Conservation (phyloP, 805 yeast species). For the Suhomyces canberraensis region DNA sequence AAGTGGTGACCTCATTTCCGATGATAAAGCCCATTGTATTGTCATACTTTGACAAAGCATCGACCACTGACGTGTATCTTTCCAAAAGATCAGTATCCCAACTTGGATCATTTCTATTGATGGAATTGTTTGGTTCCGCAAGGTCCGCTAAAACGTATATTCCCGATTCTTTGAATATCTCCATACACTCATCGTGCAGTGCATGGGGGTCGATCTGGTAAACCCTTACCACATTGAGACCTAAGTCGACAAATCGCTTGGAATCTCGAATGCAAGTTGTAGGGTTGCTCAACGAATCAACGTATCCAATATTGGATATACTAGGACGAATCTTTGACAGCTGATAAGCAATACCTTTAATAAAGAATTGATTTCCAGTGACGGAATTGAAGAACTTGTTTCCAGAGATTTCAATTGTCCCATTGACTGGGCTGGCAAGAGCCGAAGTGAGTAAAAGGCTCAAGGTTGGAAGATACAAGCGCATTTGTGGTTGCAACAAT, state of each 20-base stretch:
- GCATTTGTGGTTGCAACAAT: no score
- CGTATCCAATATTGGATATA: constrained; percentile 22
- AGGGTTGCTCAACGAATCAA: constrained; percentile 78
- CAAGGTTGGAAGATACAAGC: no score
- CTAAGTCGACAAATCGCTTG: constrained; percentile 65
- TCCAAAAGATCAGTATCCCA: constrained; percentile 33
- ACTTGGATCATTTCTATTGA: constrained; percentile 28
- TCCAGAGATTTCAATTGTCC: no score
- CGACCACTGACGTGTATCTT: constrained; percentile 33
- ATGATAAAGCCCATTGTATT: constrained; percentile 40
- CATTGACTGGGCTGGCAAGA: no score
- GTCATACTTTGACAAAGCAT: constrained; percentile 26
- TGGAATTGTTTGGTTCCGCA: constrained; percentile 34
- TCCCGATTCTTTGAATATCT: constrained; percentile 28
- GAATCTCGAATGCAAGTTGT: constrained; percentile 75
- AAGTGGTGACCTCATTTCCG: constrained; percentile 40
- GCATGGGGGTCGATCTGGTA: constrained; percentile 75
- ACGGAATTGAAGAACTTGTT: no score
- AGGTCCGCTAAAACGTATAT: constrained; percentile 36
- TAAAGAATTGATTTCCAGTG: no score
- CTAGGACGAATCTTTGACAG: constrained; percentile 49
- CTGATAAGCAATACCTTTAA: constrained; percentile 88
- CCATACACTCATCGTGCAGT: constrained; percentile 57
- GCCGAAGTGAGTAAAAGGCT: no score
- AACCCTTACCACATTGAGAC: constrained; percentile 78